phyloP scores from a whole-genome alignment of 2,329 filamentous ascomycete genomes.

The Fusarium mundagurra region DNA sequence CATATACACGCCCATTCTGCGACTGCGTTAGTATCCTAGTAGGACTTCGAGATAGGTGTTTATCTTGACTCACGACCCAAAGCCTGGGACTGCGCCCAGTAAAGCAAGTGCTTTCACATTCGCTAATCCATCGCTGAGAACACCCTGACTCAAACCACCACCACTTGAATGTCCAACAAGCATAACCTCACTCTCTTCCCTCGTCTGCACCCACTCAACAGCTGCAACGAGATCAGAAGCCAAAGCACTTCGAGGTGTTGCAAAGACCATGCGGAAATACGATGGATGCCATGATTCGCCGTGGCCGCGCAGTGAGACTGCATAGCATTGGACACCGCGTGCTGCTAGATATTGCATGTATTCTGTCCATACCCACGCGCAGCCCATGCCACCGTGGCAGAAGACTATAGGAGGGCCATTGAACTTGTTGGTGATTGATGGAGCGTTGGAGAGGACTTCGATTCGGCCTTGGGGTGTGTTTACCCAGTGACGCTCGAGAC shows the following conservation, averaged over 20 bases:
- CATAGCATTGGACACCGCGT: constrained; percentile 59
- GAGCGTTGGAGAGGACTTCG: constrained; percentile 59
- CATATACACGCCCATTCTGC: constrained; percentile 56
- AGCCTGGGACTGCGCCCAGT: constrained; percentile 58
- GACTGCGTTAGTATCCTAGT: background rate
- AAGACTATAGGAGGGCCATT: constrained; percentile 57
- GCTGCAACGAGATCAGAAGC: constrained; percentile 56
- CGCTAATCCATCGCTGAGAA: constrained; percentile 54
- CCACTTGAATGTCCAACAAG: constrained; percentile 63
- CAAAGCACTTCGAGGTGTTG: constrained; percentile 54
- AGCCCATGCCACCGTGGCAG: constrained; percentile 64
- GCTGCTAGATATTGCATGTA: constrained; percentile 61
- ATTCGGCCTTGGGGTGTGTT: constrained; percentile 56
- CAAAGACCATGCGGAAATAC: constrained; percentile 59
- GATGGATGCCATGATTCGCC: constrained; percentile 62
- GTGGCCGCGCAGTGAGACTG: constrained; percentile 62
- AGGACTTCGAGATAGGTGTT: background rate
- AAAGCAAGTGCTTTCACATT: constrained; percentile 57
- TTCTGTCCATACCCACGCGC: constrained; percentile 61
- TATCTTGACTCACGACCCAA: constrained; percentile 42
- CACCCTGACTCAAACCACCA: constrained; percentile 60
- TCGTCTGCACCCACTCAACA: constrained; percentile 50
- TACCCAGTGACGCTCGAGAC: constrained; percentile 56
- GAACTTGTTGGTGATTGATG: constrained; percentile 26
- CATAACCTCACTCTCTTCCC: constrained; percentile 47